Conservation (phyloP, 768 basidiomycete species). For the Tricholoma hemisulphureum region DNA sequence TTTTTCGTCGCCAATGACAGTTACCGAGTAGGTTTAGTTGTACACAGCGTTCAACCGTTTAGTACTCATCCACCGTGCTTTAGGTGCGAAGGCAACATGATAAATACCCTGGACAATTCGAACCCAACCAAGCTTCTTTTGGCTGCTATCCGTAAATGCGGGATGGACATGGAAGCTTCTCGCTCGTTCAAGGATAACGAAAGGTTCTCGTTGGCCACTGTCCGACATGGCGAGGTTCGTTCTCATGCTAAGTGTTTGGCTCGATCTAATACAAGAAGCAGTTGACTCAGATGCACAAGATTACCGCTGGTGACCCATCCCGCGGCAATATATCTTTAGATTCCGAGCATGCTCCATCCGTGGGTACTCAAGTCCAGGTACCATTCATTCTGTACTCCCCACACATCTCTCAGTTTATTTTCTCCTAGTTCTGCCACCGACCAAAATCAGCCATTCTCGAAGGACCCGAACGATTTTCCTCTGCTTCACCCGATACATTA, state of each 20-base stretch:
- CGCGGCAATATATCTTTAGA: constrained; percentile 66
- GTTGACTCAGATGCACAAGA: constrained; percentile 49
- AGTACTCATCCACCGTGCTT: constrained; percentile 1
- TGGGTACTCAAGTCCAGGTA: constrained; percentile 52
- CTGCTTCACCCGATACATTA: constrained; percentile 3
- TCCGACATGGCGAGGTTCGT: constrained; percentile 30
- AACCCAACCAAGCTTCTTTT: constrained; percentile 67
- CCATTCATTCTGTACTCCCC: background rate
- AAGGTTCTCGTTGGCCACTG: constrained; percentile 53
- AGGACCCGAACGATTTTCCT: constrained; percentile 5
- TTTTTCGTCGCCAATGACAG: constrained; percentile 45
- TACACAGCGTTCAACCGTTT: background rate
- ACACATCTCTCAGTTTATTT: background rate
- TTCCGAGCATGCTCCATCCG: constrained; percentile 45
- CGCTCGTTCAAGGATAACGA: constrained; percentile 51
- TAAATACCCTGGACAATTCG: constrained; percentile 51
- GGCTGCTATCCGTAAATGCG: constrained; percentile 43
- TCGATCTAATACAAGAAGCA: constrained; percentile 17
- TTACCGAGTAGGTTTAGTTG: constrained; percentile 48
- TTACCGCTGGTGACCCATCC: constrained; percentile 71
- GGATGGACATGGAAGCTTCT: constrained; percentile 26
- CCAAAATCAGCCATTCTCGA: constrained; percentile 20
- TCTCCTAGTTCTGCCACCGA: constrained; percentile 42
- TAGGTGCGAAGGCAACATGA: constrained; percentile 73
- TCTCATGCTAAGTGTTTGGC: background rate